Percentiles rank a stretch among this genome's conserved stretches.
Conservation (phyloP, 78 protist species). For the Anaeramoeba flamelloides region DNA sequence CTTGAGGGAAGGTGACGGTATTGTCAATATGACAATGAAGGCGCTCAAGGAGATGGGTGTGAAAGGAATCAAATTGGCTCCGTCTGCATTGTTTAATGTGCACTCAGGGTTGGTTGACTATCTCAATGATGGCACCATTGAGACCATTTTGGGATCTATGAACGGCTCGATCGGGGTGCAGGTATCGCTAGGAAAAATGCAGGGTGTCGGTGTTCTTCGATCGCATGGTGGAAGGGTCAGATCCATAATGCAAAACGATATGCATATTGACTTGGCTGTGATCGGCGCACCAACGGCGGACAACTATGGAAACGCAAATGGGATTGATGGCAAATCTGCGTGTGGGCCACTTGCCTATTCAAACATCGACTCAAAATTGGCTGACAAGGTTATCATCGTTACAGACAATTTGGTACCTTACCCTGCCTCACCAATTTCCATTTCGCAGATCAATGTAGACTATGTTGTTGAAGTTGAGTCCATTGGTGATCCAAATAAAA, state of each 20-base stretch:
- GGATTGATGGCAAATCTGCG: background rate
- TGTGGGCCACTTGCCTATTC: constrained; percentile 17
- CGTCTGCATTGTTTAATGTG: too few species aligned
- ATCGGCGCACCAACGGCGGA: constrained; percentile 14
- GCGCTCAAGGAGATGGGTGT: too few species aligned
- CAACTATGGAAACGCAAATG: constrained; percentile 4
- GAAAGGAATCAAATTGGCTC: too few species aligned
- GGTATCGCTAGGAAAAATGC: too few species aligned
- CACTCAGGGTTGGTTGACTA: too few species aligned
- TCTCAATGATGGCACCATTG: too few species aligned
- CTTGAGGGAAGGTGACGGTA: too few species aligned
- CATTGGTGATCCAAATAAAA: constrained; percentile 13
- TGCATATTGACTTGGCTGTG: constrained; percentile 16
- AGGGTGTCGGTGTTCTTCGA: too few species aligned
- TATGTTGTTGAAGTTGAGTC: constrained; percentile 3
- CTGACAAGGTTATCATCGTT: constrained; percentile 16
- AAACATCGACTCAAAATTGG: background rate
- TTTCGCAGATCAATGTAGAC: constrained; percentile 10
- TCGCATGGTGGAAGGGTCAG: constrained; percentile 20
- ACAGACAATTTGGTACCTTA: constrained; percentile 8
- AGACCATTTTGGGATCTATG: too few species aligned
- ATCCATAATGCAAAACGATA: background rate
- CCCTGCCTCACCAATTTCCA: constrained; percentile 21
- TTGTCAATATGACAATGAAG: too few species aligned
- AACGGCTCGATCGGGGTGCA: too few species aligned